A percentile compares a stretch with the other conserved stretches of the same genome.
Evolutionary conservation across 169 alveolate species (phyloP).

Genomic region (Plasmodium blacklocki): DNA sequence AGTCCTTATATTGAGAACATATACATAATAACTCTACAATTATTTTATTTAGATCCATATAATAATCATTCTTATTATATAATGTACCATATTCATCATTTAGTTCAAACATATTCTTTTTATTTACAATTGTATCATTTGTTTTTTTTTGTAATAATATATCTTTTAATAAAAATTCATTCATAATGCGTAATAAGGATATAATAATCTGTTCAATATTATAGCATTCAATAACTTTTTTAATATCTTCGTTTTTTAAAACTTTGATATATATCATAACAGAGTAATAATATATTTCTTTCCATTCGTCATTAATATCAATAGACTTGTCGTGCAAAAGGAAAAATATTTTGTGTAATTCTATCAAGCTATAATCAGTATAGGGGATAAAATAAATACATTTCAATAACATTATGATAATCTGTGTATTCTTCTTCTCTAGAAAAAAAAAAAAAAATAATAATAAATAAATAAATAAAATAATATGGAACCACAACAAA

Average conservation of each 20-base stretch:
- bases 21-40: slow-evolving; percentile 33
- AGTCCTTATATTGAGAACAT: slow-evolving; percentile 29
- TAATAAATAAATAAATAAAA: background rate
- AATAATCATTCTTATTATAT: background rate
- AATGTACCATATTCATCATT: background rate
- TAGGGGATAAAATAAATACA: slow-evolving; percentile 55
- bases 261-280: slow-evolving; percentile 60
- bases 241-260: slow-evolving; percentile 31
- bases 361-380: slow-evolving; percentile 43
- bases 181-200: slow-evolving; percentile 36
- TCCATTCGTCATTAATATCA: slow-evolving; percentile 54
- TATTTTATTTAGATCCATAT: slow-evolving; percentile 31
- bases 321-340: slow-evolving; percentile 34
- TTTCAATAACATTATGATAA: slow-evolving; percentile 25
- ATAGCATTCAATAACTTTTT: slow-evolving; percentile 23
- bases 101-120: background rate
- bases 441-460: background rate
- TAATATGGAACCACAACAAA: too few relatives aligned
- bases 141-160: slow-evolving; percentile 25
- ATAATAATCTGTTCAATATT: slow-evolving; percentile 32
- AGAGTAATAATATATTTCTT: slow-evolving; percentile 57
- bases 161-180: slow-evolving; percentile 26
- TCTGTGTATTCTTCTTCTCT: slow-evolving; percentile 51
- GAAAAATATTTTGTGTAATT: slow-evolving; percentile 65
- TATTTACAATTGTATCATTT: background rate